Evolutionary conservation across 805 yeast species (phyloP).

Genomic region (Wickerhamiella parazyma): DNA sequence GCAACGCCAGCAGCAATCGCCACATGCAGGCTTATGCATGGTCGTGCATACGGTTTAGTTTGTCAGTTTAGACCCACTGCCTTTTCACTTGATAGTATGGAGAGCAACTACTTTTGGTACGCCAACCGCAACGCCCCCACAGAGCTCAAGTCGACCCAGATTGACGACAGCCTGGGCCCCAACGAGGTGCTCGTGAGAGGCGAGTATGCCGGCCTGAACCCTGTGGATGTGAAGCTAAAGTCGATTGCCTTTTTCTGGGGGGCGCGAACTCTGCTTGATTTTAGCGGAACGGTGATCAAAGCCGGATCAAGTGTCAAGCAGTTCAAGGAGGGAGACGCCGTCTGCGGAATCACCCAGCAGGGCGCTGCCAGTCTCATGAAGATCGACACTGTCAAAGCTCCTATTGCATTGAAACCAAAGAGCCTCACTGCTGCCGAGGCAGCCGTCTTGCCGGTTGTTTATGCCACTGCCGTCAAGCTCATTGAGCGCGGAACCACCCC

Average conservation of each 20-base stretch:
- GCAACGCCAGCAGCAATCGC: too few species aligned
- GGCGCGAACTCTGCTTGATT: slow-evolving; percentile 36
- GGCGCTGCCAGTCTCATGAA: neutral
- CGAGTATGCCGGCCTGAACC: slow-evolving; percentile 45
- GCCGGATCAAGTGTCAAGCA: slow-evolving; percentile 36
- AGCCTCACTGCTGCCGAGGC: slow-evolving; percentile 40
- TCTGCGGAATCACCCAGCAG: slow-evolving; percentile 34
- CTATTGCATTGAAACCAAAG: slow-evolving; percentile 35
- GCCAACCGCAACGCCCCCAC: neutral
- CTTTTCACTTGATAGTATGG: too few species aligned
- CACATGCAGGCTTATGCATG: neutral
- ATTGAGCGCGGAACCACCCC: slow-evolving; percentile 29
- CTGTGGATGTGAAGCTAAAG: slow-evolving; percentile 40
- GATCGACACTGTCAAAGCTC: slow-evolving; percentile 26
- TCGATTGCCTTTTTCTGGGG: slow-evolving; percentile 28
- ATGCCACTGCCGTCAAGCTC: slow-evolving; percentile 44
- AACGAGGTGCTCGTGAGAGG: slow-evolving; percentile 45
- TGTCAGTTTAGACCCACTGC: too few species aligned
- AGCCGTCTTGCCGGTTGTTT: slow-evolving; percentile 51
- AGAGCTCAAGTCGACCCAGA: neutral
- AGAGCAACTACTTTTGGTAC: neutral
- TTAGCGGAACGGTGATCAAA: slow-evolving; percentile 43
- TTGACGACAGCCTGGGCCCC: slow-evolving; percentile 22
- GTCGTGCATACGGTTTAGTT: too few species aligned
- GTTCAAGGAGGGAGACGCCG: slow-evolving; percentile 45